phyloP scores from a whole-genome alignment of 1,139 yeast species.

The Kodamaea sp. region DNA sequence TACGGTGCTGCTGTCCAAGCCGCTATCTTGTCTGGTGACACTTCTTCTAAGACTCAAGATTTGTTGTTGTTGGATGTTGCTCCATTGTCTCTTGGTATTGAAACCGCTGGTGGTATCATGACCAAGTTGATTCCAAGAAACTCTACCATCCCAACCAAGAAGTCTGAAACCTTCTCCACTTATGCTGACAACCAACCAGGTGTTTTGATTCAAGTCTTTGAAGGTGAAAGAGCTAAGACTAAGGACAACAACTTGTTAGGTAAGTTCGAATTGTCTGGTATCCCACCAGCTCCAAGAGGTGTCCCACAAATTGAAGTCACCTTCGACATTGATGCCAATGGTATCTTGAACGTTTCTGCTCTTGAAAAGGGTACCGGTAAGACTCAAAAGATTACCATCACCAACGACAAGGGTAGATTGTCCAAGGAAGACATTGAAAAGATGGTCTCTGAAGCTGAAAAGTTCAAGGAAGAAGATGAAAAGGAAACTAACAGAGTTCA shows the following conservation, averaged over 20 bases:
- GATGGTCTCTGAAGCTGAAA: constrained; percentile 51
- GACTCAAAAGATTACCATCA: constrained; percentile 48
- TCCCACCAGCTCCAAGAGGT: constrained; percentile 99
- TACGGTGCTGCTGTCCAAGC: constrained; percentile 66
- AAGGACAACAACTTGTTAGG: constrained; percentile 95
- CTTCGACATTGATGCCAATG: constrained; percentile 91
- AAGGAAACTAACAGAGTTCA: constrained; percentile 45
- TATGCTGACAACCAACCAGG: constrained; percentile 98
- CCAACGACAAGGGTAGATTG: constrained; percentile 51
- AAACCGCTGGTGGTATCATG: constrained; percentile 98
- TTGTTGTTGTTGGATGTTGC: constrained; percentile 82
- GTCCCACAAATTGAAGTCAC: constrained; percentile 96
- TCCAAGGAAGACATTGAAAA: constrained; percentile 50
- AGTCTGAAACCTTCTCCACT: constrained; percentile 94
- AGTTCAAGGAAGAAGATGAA: constrained; percentile 49
- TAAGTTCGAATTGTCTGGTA: constrained; percentile 91
- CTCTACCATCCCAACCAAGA: constrained; percentile 94
- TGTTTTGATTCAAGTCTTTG: constrained; percentile 91
- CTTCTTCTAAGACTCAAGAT: constrained; percentile 79
- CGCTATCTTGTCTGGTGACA: constrained; percentile 88
- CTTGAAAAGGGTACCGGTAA: constrained; percentile 93
- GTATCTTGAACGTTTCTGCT: constrained; percentile 91
- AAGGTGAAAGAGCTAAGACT: constrained; percentile 96
- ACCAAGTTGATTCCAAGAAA: constrained; percentile 95
- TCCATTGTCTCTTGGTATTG: constrained; percentile 95